phyloP scores from a whole-genome alignment of 2,329 filamentous ascomycete species.

The Penicillium nordicum region DNA sequence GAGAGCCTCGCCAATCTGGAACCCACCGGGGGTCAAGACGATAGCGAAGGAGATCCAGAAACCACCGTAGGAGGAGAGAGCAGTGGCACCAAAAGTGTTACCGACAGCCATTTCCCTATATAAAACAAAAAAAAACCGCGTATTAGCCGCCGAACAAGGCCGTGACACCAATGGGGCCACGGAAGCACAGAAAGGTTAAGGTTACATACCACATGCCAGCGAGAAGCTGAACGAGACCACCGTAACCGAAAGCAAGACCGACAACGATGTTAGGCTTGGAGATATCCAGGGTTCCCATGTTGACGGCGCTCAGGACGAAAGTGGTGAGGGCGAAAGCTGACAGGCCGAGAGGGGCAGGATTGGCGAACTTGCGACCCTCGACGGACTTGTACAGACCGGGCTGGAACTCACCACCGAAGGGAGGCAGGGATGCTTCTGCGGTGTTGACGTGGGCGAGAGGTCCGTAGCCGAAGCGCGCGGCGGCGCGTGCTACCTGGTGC shows the following conservation, averaged over 20 bases:
- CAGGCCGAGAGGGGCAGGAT: slow-evolving; percentile 74
- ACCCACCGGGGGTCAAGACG: slow-evolving; percentile 65
- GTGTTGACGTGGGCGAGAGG: slow-evolving; percentile 52
- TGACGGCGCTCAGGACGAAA: slow-evolving; percentile 72
- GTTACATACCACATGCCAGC: slow-evolving; percentile 76
- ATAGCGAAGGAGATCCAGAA: slow-evolving; percentile 79
- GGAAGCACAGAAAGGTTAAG: background rate
- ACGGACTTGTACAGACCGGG: slow-evolving; percentile 65
- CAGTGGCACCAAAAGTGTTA: slow-evolving; percentile 81
- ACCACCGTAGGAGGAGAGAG: slow-evolving; percentile 75
- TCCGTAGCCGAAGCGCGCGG: slow-evolving; percentile 49
- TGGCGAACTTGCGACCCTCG: slow-evolving; percentile 68
- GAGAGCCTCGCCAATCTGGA: slow-evolving; percentile 54
- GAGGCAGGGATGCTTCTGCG: slow-evolving; percentile 48
- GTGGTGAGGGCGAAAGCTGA: slow-evolving; percentile 78
- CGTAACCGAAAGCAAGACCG: slow-evolving; percentile 68
- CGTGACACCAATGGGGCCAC: background rate
- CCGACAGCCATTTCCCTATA: slow-evolving; percentile 79
- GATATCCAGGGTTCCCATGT: slow-evolving; percentile 63
- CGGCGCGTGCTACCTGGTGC: slow-evolving; percentile 42
- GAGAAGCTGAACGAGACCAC: slow-evolving; percentile 72
- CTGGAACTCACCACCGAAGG: slow-evolving; percentile 71
- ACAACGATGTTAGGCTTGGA: slow-evolving; percentile 63
- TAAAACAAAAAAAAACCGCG: background rate
- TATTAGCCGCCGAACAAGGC: background rate